These are phyloP conservation scores for Euphorbia tirucalli DNA, from an alignment of 345 rosid species.

Conservation along the genomic window DNA sequence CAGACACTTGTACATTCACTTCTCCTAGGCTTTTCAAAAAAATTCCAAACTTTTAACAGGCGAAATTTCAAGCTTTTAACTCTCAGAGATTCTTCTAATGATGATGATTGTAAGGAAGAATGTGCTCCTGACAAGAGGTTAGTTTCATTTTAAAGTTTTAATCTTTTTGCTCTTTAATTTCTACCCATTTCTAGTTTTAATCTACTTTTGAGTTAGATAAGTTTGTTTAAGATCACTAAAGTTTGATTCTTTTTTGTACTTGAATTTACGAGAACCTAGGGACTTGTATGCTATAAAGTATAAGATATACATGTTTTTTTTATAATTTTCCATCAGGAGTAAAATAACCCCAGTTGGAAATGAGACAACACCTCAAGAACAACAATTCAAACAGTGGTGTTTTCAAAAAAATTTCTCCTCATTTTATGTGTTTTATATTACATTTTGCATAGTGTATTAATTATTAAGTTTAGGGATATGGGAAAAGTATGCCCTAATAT, in stretches of 20 bases:
- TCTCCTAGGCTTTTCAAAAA: constrained; percentile 42
- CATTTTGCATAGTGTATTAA: too few species aligned
- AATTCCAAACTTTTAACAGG: constrained; percentile 19
- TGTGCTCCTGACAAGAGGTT: constrained; percentile 99
- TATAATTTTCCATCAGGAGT: neutral
- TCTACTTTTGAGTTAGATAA: neutral
- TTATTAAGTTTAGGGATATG: too few species aligned
- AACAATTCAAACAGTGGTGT: too few species aligned
- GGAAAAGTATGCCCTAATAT: too few species aligned
- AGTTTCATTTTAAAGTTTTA: neutral
- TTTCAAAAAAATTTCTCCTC: too few species aligned
- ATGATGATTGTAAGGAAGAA: constrained; percentile 73
- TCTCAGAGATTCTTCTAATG: constrained; percentile 60
- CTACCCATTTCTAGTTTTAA: neutral
- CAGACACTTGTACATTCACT: constrained; percentile 49
- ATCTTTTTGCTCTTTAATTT: neutral
- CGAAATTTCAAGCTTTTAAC: constrained; percentile 27
- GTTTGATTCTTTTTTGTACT: too few species aligned
- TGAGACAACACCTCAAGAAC: too few species aligned
- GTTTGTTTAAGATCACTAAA: too few species aligned
- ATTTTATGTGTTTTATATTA: too few species aligned
- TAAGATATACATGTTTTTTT: too few species aligned
- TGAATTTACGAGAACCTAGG: neutral
- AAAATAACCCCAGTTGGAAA: neutral
- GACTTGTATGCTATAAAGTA: neutral